Percentiles rank a stretch among this genome's conserved stretches.
Evolutionary conservation across 2,329 filamentous ascomycete species (phyloP).

Genomic region (Pseudogymnoascus verrucosus): DNA sequence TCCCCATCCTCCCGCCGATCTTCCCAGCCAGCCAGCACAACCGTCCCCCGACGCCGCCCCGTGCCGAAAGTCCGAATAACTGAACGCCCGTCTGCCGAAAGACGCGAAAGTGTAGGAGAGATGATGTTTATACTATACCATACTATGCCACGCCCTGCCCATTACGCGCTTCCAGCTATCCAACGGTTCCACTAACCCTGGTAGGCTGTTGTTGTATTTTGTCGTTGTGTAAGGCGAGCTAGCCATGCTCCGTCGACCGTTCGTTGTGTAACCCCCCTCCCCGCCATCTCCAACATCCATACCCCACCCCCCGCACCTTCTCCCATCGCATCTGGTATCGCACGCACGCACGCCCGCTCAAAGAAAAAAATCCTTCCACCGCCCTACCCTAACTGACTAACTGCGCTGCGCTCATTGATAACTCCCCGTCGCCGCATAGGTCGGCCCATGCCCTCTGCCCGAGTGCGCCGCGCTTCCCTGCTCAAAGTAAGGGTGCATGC

Average conservation of each 20-base stretch:
- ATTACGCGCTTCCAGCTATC: neutral
- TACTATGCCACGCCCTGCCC: neutral
- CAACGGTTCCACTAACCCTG: neutral
- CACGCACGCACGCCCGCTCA: neutral
- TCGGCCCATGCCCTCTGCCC: constrained; percentile 26
- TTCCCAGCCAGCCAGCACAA: neutral
- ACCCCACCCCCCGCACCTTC: neutral
- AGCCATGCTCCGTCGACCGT: neutral
- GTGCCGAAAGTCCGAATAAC: neutral
- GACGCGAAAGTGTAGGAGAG: neutral
- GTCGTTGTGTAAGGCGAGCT: neutral
- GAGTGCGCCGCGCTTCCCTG: constrained; percentile 29
- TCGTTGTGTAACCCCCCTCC: neutral
- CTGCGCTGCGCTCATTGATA: constrained; percentile 25
- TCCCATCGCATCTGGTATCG: neutral
- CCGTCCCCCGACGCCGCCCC: neutral
- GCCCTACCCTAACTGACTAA: neutral
- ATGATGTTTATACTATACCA: neutral
- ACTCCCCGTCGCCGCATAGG: constrained; percentile 21
- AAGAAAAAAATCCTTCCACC: neutral
- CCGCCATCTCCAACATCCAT: neutral
- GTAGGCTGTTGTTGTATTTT: neutral
- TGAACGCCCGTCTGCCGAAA: neutral
- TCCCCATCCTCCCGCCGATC: neutral
- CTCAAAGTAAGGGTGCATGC: constrained; percentile 74